Evolutionary conservation across 2,329 filamentous ascomycete genomes (phyloP).

Genomic region (Aspergillus persii): DNA sequence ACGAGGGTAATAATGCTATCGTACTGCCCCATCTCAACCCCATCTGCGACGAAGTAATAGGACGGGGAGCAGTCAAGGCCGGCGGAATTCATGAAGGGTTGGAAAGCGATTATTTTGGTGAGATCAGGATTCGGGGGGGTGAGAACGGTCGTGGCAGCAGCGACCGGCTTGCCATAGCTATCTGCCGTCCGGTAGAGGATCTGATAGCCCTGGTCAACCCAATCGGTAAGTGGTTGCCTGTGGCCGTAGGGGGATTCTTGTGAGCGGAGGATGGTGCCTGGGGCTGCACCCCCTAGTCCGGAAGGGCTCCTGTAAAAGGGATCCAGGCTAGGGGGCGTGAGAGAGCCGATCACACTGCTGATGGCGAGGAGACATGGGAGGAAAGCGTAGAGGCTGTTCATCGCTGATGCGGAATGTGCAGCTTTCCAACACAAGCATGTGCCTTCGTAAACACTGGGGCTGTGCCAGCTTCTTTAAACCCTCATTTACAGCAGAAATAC

Average conservation of each 20-base stretch:
- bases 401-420: no score
- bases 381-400: no score
- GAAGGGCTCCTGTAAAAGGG: background rate
- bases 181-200: constrained; percentile 2
- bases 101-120: background rate
- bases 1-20: background rate
- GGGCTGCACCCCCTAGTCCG: background rate
- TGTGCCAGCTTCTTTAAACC: no score
- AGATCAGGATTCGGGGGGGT: background rate
- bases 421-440: no score
- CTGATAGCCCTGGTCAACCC: background rate
- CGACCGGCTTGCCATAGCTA: background rate
- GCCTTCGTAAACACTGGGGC: no score
- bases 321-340: background rate
- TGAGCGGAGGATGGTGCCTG: background rate
- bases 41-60: background rate
- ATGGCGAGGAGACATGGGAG: no score
- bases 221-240: background rate
- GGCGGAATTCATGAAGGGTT: background rate
- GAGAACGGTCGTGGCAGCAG: background rate
- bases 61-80: background rate
- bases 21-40: background rate
- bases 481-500: no score
- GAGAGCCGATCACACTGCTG: no score
- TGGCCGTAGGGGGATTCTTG: background rate